Evolutionary conservation across 2,329 filamentous ascomycete species (phyloP), one percentile per base, ranked within the genome.

Genomic region (Aureobasidium sp.): DNA sequence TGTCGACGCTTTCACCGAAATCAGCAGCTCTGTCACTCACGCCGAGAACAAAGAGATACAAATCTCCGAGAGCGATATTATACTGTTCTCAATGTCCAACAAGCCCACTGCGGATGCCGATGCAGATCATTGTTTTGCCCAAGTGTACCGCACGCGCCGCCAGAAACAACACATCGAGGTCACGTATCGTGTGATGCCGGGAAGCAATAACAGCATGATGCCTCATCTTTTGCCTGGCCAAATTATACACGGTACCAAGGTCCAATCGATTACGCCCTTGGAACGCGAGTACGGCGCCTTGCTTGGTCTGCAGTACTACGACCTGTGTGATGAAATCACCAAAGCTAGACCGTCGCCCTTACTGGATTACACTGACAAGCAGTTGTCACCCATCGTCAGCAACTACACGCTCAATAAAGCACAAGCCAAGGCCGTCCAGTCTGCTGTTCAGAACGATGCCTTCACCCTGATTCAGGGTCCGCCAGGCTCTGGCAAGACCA

Each of bases 401-500:
- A 92, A 88, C 63, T 97, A 96, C 76, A 83, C 84, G 25, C 84
- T 99, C 62, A 99, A 99, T 72, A 80, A 81, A 45, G 94, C 91
- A 6, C 94, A 99, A 72, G 91, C 93, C 3, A 89, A 90, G 73
- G 94, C 94, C 8, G 90, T 99, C 64, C 84, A 94, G 66, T 95
- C 93, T 59, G 93, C 92, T 14, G 84, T 92, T 62, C 92, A 96
- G 70, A 99, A 99, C 68, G 94, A 97, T 75, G 95, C 91, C 0
- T 99, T 99, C 71, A 97, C 94, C 3, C 79, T 99, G 64, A 91
- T 99, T 68, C 94, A 99, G 77, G 94, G 89, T 61, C 94, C 94
- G 56, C 94, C 94, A 1, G 94, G 94, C 74, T 97, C 94, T 4
- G 94, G 93, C 71, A 99, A 99, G 78, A 99, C 94, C 0, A 99